Evolutionary conservation across 345 rosid species (phyloP).

Genomic region (Psidium guajava): DNA sequence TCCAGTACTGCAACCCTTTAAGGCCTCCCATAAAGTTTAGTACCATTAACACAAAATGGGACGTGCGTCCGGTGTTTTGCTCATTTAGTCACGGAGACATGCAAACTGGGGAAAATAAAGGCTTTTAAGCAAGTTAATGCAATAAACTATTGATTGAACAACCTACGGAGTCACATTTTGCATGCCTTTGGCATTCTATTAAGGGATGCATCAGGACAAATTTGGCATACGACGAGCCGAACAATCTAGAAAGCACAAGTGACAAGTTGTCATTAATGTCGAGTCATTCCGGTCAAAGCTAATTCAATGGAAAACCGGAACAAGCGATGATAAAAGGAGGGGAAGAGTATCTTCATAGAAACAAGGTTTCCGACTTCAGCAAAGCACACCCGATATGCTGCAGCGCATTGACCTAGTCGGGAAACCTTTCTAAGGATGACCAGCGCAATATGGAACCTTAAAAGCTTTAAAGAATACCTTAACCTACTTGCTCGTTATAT

Average conservation of each 20-base stretch:
- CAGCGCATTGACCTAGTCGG: neutral
- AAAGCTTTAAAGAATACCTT: neutral
- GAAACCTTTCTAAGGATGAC: neutral
- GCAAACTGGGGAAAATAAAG: neutral
- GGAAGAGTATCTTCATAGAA: neutral
- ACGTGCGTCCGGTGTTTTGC: neutral
- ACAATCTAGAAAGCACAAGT: neutral
- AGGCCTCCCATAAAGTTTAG: neutral
- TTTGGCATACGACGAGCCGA: neutral
- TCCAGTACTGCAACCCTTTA: neutral
- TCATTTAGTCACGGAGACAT: neutral
- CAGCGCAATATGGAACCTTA: neutral
- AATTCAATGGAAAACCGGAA: neutral
- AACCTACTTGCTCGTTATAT: neutral
- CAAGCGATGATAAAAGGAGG: neutral
- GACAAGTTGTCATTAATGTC: neutral
- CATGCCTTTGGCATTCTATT: neutral
- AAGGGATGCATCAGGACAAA: neutral
- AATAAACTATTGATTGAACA: neutral
- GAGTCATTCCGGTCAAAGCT: neutral
- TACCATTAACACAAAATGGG: neutral
- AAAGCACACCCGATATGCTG: neutral
- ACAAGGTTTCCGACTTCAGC: neutral
- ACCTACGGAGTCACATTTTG: neutral
- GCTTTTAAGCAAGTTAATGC: neutral